Percentiles rank a stretch among this genome's conserved stretches.
Evolutionary conservation across 371 early-diverging fungal species (phyloP).

Genomic region (Mortierella sp.): DNA sequence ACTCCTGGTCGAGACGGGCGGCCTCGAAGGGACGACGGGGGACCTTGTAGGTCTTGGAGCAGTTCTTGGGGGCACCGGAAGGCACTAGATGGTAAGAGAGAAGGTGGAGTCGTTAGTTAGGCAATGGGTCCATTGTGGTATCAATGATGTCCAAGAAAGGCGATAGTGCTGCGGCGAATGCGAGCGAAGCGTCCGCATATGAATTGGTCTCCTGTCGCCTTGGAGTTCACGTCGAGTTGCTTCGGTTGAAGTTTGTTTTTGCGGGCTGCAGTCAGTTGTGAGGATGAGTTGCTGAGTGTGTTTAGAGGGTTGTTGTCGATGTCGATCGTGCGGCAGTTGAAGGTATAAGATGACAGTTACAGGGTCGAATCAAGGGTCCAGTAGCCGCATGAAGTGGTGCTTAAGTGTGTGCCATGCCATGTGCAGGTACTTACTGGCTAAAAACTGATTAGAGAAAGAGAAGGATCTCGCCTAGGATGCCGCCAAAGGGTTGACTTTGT

Average conservation of each 20-base stretch:
- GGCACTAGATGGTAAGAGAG: constrained; percentile 40
- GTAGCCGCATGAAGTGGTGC: background rate
- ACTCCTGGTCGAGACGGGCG: constrained; percentile 99
- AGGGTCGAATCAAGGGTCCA: background rate
- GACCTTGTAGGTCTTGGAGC: constrained; percentile 97
- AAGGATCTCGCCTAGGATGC: constrained; percentile 43
- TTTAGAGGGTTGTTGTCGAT: background rate
- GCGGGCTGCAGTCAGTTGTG: background rate
- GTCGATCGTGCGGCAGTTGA: background rate
- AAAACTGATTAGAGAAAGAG: constrained; percentile 56
- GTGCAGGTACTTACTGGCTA: constrained; percentile 48
- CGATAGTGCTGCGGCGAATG: background rate
- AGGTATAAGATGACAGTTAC: background rate
- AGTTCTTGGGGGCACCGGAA: constrained; percentile 67
- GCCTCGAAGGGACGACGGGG: constrained; percentile 99
- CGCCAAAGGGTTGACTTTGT: constrained; percentile 1
- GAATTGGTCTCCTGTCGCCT: background rate
- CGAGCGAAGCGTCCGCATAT: background rate
- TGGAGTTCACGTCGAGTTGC: background rate
- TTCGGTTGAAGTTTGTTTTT: background rate
- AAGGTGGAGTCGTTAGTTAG: background rate
- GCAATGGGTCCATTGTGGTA: background rate
- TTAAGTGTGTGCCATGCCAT: constrained; percentile 1
- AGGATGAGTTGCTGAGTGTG: too few relatives aligned
- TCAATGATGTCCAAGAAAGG: background rate